Evolutionary conservation across 495 filamentous ascomycete genomes (phyloP).

Genomic region (Glonium stellatum): DNA sequence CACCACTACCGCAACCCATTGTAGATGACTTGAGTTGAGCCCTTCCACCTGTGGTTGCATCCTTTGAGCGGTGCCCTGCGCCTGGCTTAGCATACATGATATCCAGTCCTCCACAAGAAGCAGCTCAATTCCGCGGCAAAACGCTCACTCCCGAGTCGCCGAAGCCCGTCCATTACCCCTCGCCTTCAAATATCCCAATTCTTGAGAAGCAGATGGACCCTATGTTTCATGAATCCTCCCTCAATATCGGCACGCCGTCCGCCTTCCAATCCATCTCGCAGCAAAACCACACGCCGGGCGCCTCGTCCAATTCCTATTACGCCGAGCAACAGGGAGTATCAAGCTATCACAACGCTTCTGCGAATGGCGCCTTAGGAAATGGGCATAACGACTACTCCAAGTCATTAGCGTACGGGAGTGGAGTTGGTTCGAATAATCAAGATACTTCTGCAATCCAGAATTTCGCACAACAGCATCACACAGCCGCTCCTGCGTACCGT

Average conservation of each 20-base stretch:
- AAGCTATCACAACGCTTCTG: conserved; percentile 10
- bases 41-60: conserved; percentile 8
- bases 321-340: conserved; percentile 17
- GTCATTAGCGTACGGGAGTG: conserved; percentile 12
- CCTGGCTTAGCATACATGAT: conserved; percentile 48
- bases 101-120: conserved; percentile 55
- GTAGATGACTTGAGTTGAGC: conserved; percentile 29
- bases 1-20: conserved; percentile 6
- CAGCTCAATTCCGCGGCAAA: conserved; percentile 59
- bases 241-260: conserved; percentile 34
- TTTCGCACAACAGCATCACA: conserved; percentile 12
- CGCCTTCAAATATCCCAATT: conserved; percentile 63
- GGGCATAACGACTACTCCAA: conserved; percentile 11
- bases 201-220: conserved; percentile 69
- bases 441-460: conserved; percentile 26
- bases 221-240: conserved; percentile 57
- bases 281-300: conserved; percentile 21
- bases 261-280: conserved; percentile 22
- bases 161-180: conserved; percentile 61
- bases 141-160: conserved; percentile 66
- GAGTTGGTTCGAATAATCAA: conserved; percentile 15
- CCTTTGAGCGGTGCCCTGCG: conserved; percentile 16
- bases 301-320: conserved; percentile 19
- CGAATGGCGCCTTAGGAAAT: conserved; percentile 10
- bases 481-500: conserved; percentile 20